These are phyloP conservation scores for Abrus pulchellus DNA, from an alignment of 306 rosid species.

Conservation along the genomic window DNA sequence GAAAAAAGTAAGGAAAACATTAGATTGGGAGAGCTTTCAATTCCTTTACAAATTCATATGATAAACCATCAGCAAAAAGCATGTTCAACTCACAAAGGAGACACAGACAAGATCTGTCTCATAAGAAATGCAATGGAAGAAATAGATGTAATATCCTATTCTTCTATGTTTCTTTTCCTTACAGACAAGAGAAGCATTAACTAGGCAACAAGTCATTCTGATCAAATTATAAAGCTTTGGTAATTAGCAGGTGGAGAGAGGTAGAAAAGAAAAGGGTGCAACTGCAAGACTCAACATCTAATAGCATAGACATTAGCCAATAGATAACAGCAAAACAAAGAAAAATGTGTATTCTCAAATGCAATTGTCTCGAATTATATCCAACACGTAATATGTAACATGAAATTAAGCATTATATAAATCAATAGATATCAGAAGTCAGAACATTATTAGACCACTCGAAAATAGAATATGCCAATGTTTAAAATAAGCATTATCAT, in stretches of 20 bases:
- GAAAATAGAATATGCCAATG: constrained; percentile 30
- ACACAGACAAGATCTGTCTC: background rate
- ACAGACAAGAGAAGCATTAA: constrained; percentile 24
- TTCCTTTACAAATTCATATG: constrained; percentile 30
- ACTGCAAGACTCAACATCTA: background rate
- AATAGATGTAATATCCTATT: constrained; percentile 23
- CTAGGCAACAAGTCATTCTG: constrained; percentile 33
- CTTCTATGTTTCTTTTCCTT: constrained; percentile 28
- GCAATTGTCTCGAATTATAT: constrained; percentile 26
- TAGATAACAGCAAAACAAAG: constrained; percentile 28
- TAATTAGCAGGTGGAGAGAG: background rate
- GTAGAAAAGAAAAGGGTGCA: background rate
- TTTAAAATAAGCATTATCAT: constrained; percentile 21
- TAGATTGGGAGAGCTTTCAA: constrained; percentile 22
- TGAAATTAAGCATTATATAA: constrained; percentile 16
- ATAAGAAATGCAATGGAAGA: constrained; percentile 20
- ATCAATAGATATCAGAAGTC: constrained; percentile 16
- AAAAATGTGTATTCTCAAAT: constrained; percentile 14
- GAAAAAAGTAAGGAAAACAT: constrained; percentile 11
- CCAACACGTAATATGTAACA: constrained; percentile 21
- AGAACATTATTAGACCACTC: background rate
- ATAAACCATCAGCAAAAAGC: constrained; percentile 16
- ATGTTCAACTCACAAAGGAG: constrained; percentile 22
- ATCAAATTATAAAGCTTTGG: constrained; percentile 28
- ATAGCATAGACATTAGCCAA: constrained; percentile 13